Evolutionary conservation across 768 basidiomycete species (phyloP).

Genomic region (Russula ochroleuca): DNA sequence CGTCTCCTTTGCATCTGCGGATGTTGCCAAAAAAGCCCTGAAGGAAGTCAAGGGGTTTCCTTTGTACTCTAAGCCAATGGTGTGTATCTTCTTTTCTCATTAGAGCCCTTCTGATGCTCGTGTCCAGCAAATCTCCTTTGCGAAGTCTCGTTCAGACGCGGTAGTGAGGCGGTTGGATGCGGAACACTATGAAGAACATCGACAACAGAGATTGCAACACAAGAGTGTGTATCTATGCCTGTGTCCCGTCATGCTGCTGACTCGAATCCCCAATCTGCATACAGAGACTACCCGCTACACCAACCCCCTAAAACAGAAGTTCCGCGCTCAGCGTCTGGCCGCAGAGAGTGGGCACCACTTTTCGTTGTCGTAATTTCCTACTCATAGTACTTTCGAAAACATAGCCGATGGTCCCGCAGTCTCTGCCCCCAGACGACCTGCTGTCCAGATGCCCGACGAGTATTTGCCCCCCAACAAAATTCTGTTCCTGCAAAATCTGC

Average conservation of each 20-base stretch:
- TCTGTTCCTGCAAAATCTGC: slow-evolving; percentile 95
- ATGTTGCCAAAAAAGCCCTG: slow-evolving; percentile 81
- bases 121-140: slow-evolving; percentile 89
- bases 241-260: slow-evolving; percentile 6
- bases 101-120: slow-evolving; percentile 1
- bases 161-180: slow-evolving; percentile 75
- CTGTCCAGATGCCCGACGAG: slow-evolving; percentile 98
- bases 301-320: slow-evolving; percentile 87
- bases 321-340: slow-evolving; percentile 74
- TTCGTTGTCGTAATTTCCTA: slow-evolving; percentile 8
- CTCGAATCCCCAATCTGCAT: slow-evolving; percentile 1
- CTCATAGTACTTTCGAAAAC: slow-evolving; percentile 6
- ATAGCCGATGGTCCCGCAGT: slow-evolving; percentile 67
- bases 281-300: slow-evolving; percentile 77
- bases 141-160: slow-evolving; percentile 81
- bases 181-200: slow-evolving; percentile 68
- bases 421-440: slow-evolving; percentile 65
- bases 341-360: slow-evolving; percentile 58
- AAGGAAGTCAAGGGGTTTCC: slow-evolving; percentile 94
- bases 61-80: slow-evolving; percentile 95
- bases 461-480: slow-evolving; percentile 99
- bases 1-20: slow-evolving; percentile 80
- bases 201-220: slow-evolving; percentile 64
- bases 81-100: slow-evolving; percentile 35
- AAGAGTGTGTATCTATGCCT: slow-evolving; percentile 62